phyloP scores from a whole-genome alignment of 179 eudicot species.

The Silene vulgaris region DNA sequence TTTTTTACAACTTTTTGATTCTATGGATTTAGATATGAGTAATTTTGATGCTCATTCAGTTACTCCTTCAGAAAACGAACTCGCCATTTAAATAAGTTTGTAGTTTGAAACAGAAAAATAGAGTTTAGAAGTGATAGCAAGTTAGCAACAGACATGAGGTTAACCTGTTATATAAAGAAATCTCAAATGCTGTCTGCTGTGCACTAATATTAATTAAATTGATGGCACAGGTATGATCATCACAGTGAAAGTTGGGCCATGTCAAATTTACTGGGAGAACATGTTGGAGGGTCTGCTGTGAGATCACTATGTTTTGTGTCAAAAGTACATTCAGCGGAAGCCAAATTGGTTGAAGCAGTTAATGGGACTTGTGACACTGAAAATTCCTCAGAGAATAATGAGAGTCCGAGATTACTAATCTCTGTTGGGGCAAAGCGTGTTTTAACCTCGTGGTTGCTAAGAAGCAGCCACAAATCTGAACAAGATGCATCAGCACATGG shows the following conservation, averaged over 20 bases:
- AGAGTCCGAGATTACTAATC: slow-evolving; percentile 53
- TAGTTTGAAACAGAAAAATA: background rate
- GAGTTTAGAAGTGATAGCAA: background rate
- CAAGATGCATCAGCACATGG: slow-evolving; percentile 22
- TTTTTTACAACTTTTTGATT: background rate
- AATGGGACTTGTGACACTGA: slow-evolving; percentile 28
- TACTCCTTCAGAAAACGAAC: background rate
- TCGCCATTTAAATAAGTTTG: background rate
- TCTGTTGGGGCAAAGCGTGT: slow-evolving; percentile 98
- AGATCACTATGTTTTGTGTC: slow-evolving; percentile 79
- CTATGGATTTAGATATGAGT: slow-evolving; percentile 5
- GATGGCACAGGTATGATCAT: slow-evolving; percentile 52
- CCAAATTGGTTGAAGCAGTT: slow-evolving; percentile 29
- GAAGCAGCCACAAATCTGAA: slow-evolving; percentile 26
- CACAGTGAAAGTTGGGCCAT: slow-evolving; percentile 55
- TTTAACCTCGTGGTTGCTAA: slow-evolving; percentile 80
- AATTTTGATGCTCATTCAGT: background rate
- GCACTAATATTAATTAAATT: slow-evolving; percentile 20
- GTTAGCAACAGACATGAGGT: background rate
- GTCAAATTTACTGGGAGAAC: slow-evolving; percentile 90
- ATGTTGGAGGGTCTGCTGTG: slow-evolving; percentile 98
- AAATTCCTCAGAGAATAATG: slow-evolving; percentile 32
- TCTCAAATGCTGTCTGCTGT: slow-evolving; percentile 7
- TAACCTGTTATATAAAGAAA: background rate
- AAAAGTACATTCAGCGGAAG: slow-evolving; percentile 43